These are phyloP conservation scores for Aphanomyces euteiches DNA, from an alignment of 352 stramenopile genomes.

Conservation along the genomic window DNA sequence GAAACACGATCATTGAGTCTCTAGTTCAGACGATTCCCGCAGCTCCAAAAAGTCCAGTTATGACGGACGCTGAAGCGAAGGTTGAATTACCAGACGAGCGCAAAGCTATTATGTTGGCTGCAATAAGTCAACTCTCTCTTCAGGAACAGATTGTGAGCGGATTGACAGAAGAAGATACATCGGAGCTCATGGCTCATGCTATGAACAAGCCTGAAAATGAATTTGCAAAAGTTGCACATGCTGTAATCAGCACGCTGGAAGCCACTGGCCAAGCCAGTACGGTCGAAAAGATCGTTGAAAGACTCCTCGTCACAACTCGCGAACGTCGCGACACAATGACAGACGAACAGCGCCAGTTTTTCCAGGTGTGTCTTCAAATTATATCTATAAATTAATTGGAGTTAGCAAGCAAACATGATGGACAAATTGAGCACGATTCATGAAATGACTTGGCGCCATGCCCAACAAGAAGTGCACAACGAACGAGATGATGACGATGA, in stretches of 20 bases:
- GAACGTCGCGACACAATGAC: background rate
- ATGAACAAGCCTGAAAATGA: background rate
- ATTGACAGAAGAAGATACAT: conserved; percentile 11
- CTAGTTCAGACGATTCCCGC: conserved; percentile 3
- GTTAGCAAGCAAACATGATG: background rate
- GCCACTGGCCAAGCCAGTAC: conserved; percentile 1
- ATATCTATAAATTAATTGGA: background rate
- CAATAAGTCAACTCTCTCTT: conserved; percentile 1
- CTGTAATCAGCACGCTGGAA: conserved; percentile 10
- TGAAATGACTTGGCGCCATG: background rate
- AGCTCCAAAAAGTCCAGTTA: no score
- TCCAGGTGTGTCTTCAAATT: background rate
- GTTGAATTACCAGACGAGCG: background rate
- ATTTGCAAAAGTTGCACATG: conserved; percentile 4
- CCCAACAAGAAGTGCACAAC: background rate
- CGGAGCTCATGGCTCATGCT: conserved; percentile 2
- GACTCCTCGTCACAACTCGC: background rate
- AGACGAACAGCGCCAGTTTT: background rate
- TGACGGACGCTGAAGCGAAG: background rate
- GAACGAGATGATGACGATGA: background rate
- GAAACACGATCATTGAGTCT: conserved; percentile 20
- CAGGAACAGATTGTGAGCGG: conserved; percentile 24
- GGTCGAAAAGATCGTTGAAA: background rate
- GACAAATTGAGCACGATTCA: conserved; percentile 10
- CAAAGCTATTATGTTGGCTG: background rate